These are phyloP conservation scores for Rhizophagus clarus DNA, from an alignment of 192 early-diverging fungal species.

Conservation along the genomic window DNA sequence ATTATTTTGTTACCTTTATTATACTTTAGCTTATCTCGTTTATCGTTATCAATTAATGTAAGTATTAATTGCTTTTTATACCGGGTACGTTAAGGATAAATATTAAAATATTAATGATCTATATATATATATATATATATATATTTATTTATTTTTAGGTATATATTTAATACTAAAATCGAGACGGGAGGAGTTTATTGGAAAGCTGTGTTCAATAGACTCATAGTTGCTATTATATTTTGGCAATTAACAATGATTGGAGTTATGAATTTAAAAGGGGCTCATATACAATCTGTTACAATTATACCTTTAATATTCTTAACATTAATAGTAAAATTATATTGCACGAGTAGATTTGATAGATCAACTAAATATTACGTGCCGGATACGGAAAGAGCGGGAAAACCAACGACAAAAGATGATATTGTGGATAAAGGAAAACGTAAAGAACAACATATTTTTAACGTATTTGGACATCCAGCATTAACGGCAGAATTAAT, in stretches of 20 bases:
- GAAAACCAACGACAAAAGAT: neutral
- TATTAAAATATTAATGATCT: no score
- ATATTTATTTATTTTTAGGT: slow-evolving; percentile 42
- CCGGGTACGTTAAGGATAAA: no score
- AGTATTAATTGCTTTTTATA: neutral
- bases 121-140: no score
- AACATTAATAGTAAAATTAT: slow-evolving; percentile 56
- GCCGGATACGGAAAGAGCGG: slow-evolving; percentile 34
- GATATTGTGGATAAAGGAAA: slow-evolving; percentile 12
- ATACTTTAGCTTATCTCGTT: slow-evolving; percentile 66
- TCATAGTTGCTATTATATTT: slow-evolving; percentile 61
- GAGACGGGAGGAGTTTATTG: slow-evolving; percentile 76
- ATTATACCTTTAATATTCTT: slow-evolving; percentile 65
- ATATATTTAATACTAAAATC: slow-evolving; percentile 69
- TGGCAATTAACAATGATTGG: slow-evolving; percentile 73
- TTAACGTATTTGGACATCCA: slow-evolving; percentile 64
- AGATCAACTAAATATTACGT: slow-evolving; percentile 57
- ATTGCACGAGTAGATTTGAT: slow-evolving; percentile 48
- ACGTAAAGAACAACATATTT: slow-evolving; percentile 38
- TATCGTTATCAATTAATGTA: slow-evolving; percentile 77
- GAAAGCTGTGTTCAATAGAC: slow-evolving; percentile 69
- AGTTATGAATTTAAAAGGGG: slow-evolving; percentile 55
- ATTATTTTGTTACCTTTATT: slow-evolving; percentile 64
- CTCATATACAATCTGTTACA: slow-evolving; percentile 44
- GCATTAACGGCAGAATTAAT: slow-evolving; percentile 61